Base-by-base conservation (phyloP, 768 basidiomycete species). In the Leccinum boreale region DNA sequence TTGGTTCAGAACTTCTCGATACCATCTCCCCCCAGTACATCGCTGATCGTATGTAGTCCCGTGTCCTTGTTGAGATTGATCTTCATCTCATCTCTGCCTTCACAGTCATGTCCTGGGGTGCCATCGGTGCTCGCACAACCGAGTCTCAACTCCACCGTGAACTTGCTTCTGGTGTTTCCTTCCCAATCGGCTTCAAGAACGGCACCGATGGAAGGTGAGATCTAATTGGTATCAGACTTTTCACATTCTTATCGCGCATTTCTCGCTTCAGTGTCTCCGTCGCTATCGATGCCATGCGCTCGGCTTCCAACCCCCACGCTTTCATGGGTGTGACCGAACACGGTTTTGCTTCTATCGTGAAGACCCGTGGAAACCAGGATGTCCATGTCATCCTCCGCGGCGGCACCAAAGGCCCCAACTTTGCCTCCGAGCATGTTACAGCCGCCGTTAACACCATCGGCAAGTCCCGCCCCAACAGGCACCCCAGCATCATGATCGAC, bases 101-200 rank as follows among this genome's bases (percentile, higher is more conserved):
- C 28, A 26, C 56, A 85, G 84, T 93, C 39, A 85, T 86, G 60
- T 89, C 88, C 54, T 96, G 94, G 94, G 94, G 93, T 44, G 94
- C 96, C 8, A 98, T 99, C 62, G 96, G 97, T 24, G 97, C 97
- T 2, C 83, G 97, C 53, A 98, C 97, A 1, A 99, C 97, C 36
- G 97, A 99, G 74, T 92, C 90, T 3, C 96, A 98, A 74, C 85
- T 99, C 8, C 97, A 98, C 69, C 87, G 97, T 58, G 97, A 98
- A 74, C 87, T 98, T 47, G 94, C 94, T 5, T 94, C 90, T 4
- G 96, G 95, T 68, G 88, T 92, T 24, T 97, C 95, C 52, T 98
- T 97, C 87, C 95, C 97, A 21, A 93, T 98, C 62, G 92, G 94
- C 9, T 99, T 99, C 86, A 99, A 99, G 76, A 99, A 99, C 71